Percentiles rank a stretch among this genome's conserved stretches.
phyloP scores from a whole-genome alignment of 2,329 filamentous ascomycete species.

The Aspergillus fumigatiaffinis region DNA sequence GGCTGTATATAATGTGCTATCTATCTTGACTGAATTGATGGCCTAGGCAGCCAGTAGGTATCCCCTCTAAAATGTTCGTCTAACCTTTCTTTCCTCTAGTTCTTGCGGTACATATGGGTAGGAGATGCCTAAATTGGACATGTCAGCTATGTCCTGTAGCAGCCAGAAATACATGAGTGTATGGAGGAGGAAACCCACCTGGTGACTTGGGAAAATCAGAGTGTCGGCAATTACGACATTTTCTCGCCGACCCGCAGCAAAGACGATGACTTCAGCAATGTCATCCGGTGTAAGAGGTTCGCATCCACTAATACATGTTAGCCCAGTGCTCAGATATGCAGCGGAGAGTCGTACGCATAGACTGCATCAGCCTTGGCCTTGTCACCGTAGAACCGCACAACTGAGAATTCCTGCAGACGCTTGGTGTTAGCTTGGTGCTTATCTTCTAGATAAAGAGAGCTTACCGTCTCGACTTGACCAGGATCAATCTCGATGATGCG shows the following conservation, averaged over 20 bases:
- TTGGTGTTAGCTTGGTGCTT: background rate
- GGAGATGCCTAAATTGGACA: conserved; percentile 14
- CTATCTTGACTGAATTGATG: background rate
- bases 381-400: conserved; percentile 85
- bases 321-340: background rate
- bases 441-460: conserved; percentile 18
- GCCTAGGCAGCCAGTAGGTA: background rate
- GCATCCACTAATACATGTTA: conserved; percentile 53
- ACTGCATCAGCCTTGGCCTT: conserved; percentile 86
- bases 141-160: background rate
- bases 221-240: conserved; percentile 90
- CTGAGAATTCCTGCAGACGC: conserved; percentile 67
- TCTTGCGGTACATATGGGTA: conserved; percentile 22
- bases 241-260: conserved; percentile 75
- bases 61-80: background rate
- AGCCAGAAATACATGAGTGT: background rate
- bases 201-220: conserved; percentile 82
- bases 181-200: conserved; percentile 52
- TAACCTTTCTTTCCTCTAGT: conserved; percentile 9
- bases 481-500: conserved; percentile 86
- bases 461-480: conserved; percentile 83
- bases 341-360: conserved; percentile 62
- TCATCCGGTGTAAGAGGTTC: conserved; percentile 86
- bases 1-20: background rate
- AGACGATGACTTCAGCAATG: conserved; percentile 87